Base-by-base conservation (phyloP, 2,329 filamentous ascomycete species). In the Tolypocladium sp. region DNA sequence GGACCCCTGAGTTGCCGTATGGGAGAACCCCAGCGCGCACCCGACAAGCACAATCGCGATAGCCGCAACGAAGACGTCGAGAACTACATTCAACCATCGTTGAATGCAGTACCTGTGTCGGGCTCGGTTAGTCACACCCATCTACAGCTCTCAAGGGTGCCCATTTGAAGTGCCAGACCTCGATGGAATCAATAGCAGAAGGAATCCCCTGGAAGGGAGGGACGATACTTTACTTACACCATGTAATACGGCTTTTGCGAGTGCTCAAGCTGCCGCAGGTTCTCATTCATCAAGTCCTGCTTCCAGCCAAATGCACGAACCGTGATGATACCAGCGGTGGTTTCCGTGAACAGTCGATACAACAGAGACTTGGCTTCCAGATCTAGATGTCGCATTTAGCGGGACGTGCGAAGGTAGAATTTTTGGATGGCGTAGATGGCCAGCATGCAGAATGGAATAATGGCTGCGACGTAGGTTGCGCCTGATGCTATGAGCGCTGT, bases 351-450 rank as follows among this genome's bases (percentile, higher is more conserved):
- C n/a, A 57, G 55, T 17, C 25, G 54, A 22, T 61, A 63, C 10
- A 63, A 41, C 0, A 81, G 82, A 1, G 77, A 77, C 63, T 85
- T 84, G 3, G 80, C 77, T 66, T 86, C 83, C 3, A 87, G 75
- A 55, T 86, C 83, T 33, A 87, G 67, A 37, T 83, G 74, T 52
- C 83, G 76, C 22, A 87, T 69, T 67, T 86, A 83, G 1, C 82
- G 74, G 1, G 82, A 85, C 0, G 83, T 86, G 0, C 79, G 75
- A 6, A 87, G 74, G 64, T 86, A 86, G 58, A 82, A 74, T 57
- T 75, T 79, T 62, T 84, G 82, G 3, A 85, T 68, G 5, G 73
- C 58, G 56, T 77, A 84, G 0, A 76, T 60, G 1, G 65, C 67
- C 7, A 76, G 58, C 22, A 44, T n/a, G 12, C 2, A 83, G 65